Evolutionary conservation across 169 alveolate species (phyloP).

Genomic region (Perkinsus chesapeaki): DNA sequence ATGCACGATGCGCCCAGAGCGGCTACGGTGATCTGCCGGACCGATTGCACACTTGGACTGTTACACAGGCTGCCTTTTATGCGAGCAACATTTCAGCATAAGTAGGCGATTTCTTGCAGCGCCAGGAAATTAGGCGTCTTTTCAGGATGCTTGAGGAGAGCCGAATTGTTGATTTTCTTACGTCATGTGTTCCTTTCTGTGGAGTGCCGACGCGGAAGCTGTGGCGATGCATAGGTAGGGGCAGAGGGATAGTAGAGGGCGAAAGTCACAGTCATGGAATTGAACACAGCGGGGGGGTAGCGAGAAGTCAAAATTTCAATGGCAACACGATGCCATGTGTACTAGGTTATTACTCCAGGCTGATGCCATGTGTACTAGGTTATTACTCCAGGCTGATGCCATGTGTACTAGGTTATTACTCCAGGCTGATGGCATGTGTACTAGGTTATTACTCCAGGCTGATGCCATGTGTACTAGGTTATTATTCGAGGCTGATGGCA

Average conservation of each 20-base stretch:
- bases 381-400: too few relatives aligned
- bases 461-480: too few relatives aligned
- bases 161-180: background rate
- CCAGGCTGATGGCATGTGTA: too few relatives aligned
- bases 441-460: too few relatives aligned
- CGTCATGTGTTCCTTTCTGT: background rate
- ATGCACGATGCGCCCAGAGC: constrained; percentile 75
- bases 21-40: constrained; percentile 52
- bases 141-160: background rate
- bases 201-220: background rate
- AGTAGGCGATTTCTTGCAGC: background rate
- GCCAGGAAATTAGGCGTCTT: background rate
- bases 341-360: too few relatives aligned
- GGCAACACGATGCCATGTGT: too few relatives aligned
- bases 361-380: too few relatives aligned
- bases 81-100: background rate
- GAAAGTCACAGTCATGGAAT: too few relatives aligned
- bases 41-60: background rate
- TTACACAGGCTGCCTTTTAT: background rate
- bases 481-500: too few relatives aligned
- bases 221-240: background rate
- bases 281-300: too few relatives aligned
- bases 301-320: too few relatives aligned
- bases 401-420: too few relatives aligned
- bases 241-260: background rate